Evolutionary conservation across 371 early-diverging fungal species (phyloP).

Genomic region (Cokeromyces recurvatus): DNA sequence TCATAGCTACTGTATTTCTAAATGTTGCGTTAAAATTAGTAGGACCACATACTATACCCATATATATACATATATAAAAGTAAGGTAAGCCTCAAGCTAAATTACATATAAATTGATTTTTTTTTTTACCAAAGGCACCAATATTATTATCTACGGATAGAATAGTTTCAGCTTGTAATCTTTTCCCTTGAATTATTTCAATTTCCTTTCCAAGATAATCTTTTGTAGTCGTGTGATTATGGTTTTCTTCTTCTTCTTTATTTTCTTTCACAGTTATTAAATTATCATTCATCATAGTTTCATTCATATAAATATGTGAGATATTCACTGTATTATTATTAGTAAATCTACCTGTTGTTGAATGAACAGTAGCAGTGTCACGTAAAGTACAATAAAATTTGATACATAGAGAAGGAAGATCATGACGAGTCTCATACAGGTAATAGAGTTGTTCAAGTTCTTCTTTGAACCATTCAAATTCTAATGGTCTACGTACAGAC

Average conservation of each 20-base stretch:
- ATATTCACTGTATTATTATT: too few species aligned
- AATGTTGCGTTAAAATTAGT: constrained; percentile 21
- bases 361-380: background rate
- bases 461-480: constrained; percentile 48
- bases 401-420: constrained; percentile 13
- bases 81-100: background rate
- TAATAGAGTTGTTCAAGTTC: constrained; percentile 38
- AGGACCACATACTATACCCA: constrained; percentile 46
- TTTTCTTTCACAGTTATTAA: background rate
- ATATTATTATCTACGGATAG: constrained; percentile 4
- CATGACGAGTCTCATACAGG: too few species aligned
- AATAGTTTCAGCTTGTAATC: constrained; percentile 7
- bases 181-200: background rate
- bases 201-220: background rate
- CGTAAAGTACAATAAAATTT: constrained; percentile 15
- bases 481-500: constrained; percentile 32
- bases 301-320: background rate
- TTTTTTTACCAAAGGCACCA: constrained; percentile 34
- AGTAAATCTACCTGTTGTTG: background rate
- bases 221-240: too few species aligned
- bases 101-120: background rate
- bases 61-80: background rate
- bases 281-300: background rate
- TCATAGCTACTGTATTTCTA: constrained; percentile 28
- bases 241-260: background rate